Evolutionary conservation across 1,139 yeast species (phyloP).

Genomic region (Scheffersomyces illinoinensis): DNA sequence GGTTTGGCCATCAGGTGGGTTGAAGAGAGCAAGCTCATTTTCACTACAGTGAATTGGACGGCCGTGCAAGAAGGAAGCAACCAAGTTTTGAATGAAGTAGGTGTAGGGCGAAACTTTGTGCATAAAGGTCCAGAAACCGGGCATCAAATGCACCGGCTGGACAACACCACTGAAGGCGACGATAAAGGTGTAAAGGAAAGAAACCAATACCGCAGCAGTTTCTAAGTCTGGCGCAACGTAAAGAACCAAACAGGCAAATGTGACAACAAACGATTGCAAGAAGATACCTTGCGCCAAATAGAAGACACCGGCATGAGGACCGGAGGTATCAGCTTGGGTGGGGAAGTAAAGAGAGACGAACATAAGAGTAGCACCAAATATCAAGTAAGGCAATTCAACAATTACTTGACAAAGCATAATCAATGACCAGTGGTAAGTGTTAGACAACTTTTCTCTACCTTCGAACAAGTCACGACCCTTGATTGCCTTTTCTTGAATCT

Average conservation of each 20-base stretch:
- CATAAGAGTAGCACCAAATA: conserved; percentile 52
- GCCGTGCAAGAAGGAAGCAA: conserved; percentile 53
- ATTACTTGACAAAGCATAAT: conserved; percentile 52
- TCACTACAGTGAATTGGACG: conserved; percentile 34
- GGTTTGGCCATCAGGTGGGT: conserved; percentile 60
- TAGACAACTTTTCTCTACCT: conserved; percentile 63
- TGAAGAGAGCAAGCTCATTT: conserved; percentile 50
- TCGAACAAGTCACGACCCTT: conserved; percentile 58
- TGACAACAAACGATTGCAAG: conserved; percentile 54
- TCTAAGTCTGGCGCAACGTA: conserved; percentile 63
- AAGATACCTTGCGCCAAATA: conserved; percentile 53
- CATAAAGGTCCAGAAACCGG: conserved; percentile 70
- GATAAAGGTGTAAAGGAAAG: conserved; percentile 53
- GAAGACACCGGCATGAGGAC: conserved; percentile 41
- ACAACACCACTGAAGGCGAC: conserved; percentile 65
- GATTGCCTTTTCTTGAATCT: conserved; percentile 42
- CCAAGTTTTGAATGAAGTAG: conserved; percentile 61
- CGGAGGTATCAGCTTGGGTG: conserved; percentile 45
- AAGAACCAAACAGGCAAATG: conserved; percentile 55
- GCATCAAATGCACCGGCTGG: conserved; percentile 57
- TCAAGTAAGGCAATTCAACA: conserved; percentile 57
- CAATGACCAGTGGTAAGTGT: conserved; percentile 66
- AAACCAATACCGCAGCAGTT: conserved; percentile 59
- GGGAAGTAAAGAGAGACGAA: conserved; percentile 62
- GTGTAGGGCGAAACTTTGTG: conserved; percentile 71